phyloP scores from a whole-genome alignment of 1,284 basidiomycete species.

The Neonothopanus nambi region DNA sequence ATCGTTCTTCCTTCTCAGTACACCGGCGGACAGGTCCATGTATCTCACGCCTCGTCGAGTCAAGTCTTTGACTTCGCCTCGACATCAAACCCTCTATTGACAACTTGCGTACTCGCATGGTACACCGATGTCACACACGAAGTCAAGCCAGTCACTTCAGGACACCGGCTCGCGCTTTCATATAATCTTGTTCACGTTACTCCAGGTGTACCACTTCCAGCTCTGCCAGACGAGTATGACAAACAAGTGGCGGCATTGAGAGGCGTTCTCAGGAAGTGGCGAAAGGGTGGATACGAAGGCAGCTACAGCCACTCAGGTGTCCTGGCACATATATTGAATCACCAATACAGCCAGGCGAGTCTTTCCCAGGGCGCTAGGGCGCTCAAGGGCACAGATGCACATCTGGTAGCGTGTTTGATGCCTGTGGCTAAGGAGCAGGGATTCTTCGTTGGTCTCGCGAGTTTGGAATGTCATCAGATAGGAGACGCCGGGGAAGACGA shows the following conservation, averaged over 20 bases:
- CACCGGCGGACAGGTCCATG: too few species aligned
- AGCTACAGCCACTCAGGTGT: conserved; percentile 15
- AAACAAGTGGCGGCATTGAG: conserved; percentile 20
- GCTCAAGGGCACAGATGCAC: conserved; percentile 36
- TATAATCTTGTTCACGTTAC: conserved; percentile 41
- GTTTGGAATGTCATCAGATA: conserved; percentile 32
- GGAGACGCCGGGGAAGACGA: too few species aligned
- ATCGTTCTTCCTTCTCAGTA: too few species aligned
- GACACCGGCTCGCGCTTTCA: conserved; percentile 45
- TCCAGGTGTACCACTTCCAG: conserved; percentile 10
- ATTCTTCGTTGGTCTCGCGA: conserved; percentile 36
- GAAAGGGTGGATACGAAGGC: conserved; percentile 20
- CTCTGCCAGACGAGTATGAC: not conserved
- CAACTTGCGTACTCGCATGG: too few species aligned
- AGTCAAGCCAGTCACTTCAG: conserved; percentile 43
- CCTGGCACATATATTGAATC: conserved; percentile 31
- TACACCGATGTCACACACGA: conserved; percentile 49
- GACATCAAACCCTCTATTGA: too few species aligned
- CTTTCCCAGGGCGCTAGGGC: conserved; percentile 21
- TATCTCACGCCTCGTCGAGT: too few species aligned
- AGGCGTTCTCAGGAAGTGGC: conserved; percentile 33
- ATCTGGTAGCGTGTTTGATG: conserved; percentile 26
- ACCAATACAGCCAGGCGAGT: conserved; percentile 30
- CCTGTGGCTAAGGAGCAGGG: conserved; percentile 29
- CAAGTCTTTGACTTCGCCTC: too few species aligned